Base-by-base conservation (phyloP, 441 rosid species). In the Kokia cookei region DNA sequence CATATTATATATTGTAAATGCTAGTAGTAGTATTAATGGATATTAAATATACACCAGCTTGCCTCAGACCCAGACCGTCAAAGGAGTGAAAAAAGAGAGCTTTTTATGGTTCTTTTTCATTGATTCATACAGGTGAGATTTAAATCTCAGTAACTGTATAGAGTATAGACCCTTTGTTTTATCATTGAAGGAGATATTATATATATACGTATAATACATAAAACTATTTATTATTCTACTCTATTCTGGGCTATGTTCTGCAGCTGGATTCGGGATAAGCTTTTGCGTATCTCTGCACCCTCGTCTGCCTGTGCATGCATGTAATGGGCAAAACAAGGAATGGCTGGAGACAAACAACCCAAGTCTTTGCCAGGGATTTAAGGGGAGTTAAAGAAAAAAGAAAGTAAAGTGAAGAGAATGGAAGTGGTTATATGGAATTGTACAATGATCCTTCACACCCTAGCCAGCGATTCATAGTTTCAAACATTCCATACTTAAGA, bases 321-420 rank as follows among this genome's bases (percentile, higher is more conserved):
- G 79, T 68, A 69, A 84, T 80, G 83, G 87, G 75, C 73, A 73
- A 68, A 77, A 73, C n/a, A 26, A 45, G 71, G 69, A 77, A 47
- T 47, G 19, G 17, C 17, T 51, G 48, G 54, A 73, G 51, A 67
- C 37, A 51, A 70, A 45, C 22, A 50, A 72, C 70, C 62, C 78
- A 24, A 72, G 79, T 69, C 73, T 53, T 35, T 65, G 37, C n/a
- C 51, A 69, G 48, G 54, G 48, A 27, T 3, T 29, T 26, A 5
- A 2, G 8, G 7, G 7, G n/a, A 50, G n/a, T 12, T 3, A 48
- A 47, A 10, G 14, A 29, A 5, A n/a, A 2, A 3, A 35, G 17
- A 35, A 61, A 65, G 17, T 37, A 17, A 75, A 42, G 50, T 66
- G 19, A 62, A 66, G 47, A 50, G 79, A 50, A 79, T 78, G 86